Conservation (phyloP, 2,329 filamentous ascomycete genomes). For the Arthrinium puccinioides region DNA sequence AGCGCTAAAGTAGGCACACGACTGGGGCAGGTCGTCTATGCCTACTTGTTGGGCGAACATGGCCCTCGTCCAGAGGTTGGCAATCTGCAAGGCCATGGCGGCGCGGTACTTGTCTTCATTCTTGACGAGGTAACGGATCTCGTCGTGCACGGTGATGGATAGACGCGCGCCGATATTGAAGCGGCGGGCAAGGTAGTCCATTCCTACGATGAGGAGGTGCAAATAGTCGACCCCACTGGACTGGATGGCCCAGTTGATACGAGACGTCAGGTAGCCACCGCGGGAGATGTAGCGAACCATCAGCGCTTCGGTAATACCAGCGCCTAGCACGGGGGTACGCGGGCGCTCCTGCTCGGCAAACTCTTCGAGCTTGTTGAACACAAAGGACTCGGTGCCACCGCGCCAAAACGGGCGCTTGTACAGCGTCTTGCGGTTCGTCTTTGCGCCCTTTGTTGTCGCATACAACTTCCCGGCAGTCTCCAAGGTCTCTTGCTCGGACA, state of each 20-base stretch:
- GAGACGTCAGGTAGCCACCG: slow-evolving; percentile 87
- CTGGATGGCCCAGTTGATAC: slow-evolving; percentile 99
- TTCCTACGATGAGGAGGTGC: slow-evolving; percentile 83
- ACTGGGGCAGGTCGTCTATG: slow-evolving; percentile 88
- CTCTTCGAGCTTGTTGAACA: slow-evolving; percentile 97
- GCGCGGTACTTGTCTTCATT: slow-evolving; percentile 80
- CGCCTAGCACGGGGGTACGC: slow-evolving; percentile 84
- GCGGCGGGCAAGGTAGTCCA: slow-evolving; percentile 85
- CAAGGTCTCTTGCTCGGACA: slow-evolving; percentile 73
- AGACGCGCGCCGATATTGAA: slow-evolving; percentile 82
- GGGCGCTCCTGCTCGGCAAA: slow-evolving; percentile 93
- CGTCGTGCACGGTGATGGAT: slow-evolving; percentile 92
- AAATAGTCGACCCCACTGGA: slow-evolving; percentile 96
- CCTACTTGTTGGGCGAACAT: slow-evolving; percentile 98
- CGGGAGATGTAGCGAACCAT: slow-evolving; percentile 83
- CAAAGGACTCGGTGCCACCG: slow-evolving; percentile 92
- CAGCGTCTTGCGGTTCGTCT: slow-evolving; percentile 67
- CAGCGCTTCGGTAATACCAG: slow-evolving; percentile 91
- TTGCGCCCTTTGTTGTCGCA: slow-evolving; percentile 80
- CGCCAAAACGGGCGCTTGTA: slow-evolving; percentile 81
- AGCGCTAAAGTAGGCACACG: slow-evolving; percentile 91
- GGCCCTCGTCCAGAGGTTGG: slow-evolving; percentile 92
- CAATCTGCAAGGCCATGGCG: slow-evolving; percentile 87
- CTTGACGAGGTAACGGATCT: slow-evolving; percentile 88
- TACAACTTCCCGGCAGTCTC: slow-evolving; percentile 76